Percentiles rank a stretch among this genome's conserved stretches.
Evolutionary conservation across 306 rosid species (phyloP).

Genomic region (Dalbergia cochinchinensis): DNA sequence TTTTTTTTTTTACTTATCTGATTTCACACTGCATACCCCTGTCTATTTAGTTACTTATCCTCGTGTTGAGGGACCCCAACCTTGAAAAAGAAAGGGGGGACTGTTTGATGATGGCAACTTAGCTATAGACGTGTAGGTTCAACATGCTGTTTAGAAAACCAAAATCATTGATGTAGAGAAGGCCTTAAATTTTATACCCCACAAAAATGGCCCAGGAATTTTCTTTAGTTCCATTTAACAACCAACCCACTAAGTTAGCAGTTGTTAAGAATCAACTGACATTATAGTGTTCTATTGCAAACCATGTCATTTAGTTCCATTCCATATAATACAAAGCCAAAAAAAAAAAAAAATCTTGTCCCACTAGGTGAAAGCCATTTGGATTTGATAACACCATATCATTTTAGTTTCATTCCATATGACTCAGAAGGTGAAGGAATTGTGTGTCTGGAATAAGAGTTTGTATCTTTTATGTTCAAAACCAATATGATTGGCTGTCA

Average conservation of each 20-base stretch:
- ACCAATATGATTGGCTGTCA: conserved; percentile 35
- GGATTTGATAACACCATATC: not conserved
- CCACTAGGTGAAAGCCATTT: too few species aligned
- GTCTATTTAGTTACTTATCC: conserved; percentile 8
- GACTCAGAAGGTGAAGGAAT: not conserved
- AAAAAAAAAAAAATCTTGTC: not conserved
- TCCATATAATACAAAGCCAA: not conserved
- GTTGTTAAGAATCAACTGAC: too few species aligned
- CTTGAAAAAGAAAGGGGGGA: not conserved
- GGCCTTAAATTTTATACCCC: not conserved
- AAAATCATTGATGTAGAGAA: not conserved
- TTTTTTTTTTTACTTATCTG: conserved; percentile 20
- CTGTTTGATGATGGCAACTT: conserved; percentile 16
- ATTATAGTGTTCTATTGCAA: too few species aligned
- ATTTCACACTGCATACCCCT: conserved; percentile 22
- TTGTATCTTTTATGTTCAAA: not conserved
- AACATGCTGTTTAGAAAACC: conserved; percentile 1
- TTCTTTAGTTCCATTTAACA: not conserved
- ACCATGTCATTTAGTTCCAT: too few species aligned
- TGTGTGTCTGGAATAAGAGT: not conserved
- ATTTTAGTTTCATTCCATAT: too few species aligned
- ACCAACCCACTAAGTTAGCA: too few species aligned
- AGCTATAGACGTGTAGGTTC: conserved; percentile 7
- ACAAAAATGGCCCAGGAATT: conserved; percentile 1
- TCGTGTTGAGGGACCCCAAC: conserved; percentile 14